Base-by-base conservation (phyloP, 257 asterid species). In the Anisodus tanguticus region DNA sequence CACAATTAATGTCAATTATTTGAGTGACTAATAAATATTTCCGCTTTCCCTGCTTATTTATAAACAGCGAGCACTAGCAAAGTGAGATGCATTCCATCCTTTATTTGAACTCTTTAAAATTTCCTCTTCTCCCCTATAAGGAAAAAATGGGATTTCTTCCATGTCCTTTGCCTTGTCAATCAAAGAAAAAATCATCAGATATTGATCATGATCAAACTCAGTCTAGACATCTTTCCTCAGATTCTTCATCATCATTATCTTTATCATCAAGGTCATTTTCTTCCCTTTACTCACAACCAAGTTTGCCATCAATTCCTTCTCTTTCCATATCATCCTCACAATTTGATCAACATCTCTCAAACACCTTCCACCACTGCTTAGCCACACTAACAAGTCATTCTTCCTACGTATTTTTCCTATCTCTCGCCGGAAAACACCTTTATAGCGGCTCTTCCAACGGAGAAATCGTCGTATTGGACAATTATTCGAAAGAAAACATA, bases 251-350 rank as follows among this genome's bases (percentile, higher is more conserved):
- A n/a, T 88, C 90, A 53, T 87, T 89, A 39, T 88, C 90, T 43
- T 87, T 88, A 39, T 88, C 90, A 54, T 90, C 91, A 19, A 80
- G 69, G 17, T 85, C 90, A 57, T 87, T 92, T 43, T 85, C 90
- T 55, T 88, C 93, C 12, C 89, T 93, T 16, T 47, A 87, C 10
- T 92, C 95, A 17, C 95, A 92, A 62, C 86, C 86, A 12, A 94
- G 98, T 55, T 88, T 93, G 69, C 92, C 92, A 2, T 89, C 95
- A 1, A 86, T 94, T 68, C 95, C 90, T 77, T 94, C 98, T 67
- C 89, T 94, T 37, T 86, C 91, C 13, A 87, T 91, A 22, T 3
- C 87, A 11, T 90, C 90, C 15, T 83, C 88, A 95, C 8, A 87
- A 91, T 77, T 86, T 94, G 86, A 22, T 22, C 26, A 89, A 89